Percentiles rank a stretch among this genome's conserved stretches.
Conservation (phyloP, 192 early-diverging fungal species). For the Coemansia sp. region DNA sequence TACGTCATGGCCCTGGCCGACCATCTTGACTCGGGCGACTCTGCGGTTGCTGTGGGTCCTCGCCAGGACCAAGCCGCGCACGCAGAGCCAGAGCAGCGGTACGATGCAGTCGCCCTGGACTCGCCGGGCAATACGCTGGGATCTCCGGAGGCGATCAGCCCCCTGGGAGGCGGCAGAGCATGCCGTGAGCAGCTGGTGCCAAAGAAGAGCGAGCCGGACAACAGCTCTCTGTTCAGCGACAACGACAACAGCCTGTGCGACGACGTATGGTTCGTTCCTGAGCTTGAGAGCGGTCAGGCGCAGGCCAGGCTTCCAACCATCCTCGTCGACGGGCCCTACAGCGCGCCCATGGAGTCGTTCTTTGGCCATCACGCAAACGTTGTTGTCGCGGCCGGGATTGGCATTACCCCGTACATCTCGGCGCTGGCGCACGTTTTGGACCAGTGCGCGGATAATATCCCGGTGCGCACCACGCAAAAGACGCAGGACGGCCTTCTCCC, state of each 20-base stretch:
- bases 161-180: conserved; percentile 14
- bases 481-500: conserved; percentile 39
- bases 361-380: conserved; percentile 69
- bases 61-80: not conserved
- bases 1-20: conserved; percentile 41
- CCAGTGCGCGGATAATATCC: conserved; percentile 30
- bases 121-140: not conserved
- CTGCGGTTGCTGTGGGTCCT: conserved; percentile 14
- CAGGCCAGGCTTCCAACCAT: conserved; percentile 53
- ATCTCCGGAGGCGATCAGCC: conserved; percentile 10
- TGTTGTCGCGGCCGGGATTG: conserved; percentile 74
- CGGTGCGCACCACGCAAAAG: conserved; percentile 30
- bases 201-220: conserved; percentile 34
- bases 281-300: not conserved
- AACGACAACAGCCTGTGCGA: conserved; percentile 32
- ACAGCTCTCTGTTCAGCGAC: conserved; percentile 21
- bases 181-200: conserved; percentile 20
- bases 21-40: conserved; percentile 30
- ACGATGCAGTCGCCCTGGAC: not conserved
- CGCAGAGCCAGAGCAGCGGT: too few relatives aligned
- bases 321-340: conserved; percentile 73
- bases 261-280: conserved; percentile 32
- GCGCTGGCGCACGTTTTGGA: conserved; percentile 39
- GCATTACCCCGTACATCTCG: conserved; percentile 65
- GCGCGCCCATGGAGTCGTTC: conserved; percentile 66